Evolutionary conservation across 192 early-diverging fungal genomes (phyloP).

Genomic region (Ambispora gerdemannii): DNA sequence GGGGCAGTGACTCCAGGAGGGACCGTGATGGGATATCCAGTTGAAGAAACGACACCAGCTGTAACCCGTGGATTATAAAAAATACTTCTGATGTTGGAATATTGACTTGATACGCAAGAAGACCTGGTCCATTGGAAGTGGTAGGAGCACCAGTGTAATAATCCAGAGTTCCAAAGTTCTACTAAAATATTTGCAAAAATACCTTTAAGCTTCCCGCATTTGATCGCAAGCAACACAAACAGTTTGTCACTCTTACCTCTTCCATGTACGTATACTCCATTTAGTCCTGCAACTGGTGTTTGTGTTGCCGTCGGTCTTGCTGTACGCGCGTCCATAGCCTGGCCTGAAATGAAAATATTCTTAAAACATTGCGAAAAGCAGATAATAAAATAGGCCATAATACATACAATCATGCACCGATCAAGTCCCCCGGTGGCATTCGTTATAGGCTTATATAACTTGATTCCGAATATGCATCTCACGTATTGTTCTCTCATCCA

Average conservation of each 20-base stretch:
- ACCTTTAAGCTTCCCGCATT: constrained; percentile 18
- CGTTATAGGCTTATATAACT: not conserved
- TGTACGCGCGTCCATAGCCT: constrained; percentile 7
- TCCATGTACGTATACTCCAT: constrained; percentile 7
- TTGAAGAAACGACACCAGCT: too few species aligned
- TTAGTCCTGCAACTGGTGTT: not conserved
- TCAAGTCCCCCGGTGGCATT: not conserved
- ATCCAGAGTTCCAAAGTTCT: constrained; percentile 1
- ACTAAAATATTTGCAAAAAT: constrained; percentile 23
- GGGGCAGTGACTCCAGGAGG: too few species aligned
- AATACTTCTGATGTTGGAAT: not conserved
- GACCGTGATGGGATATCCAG: too few species aligned
- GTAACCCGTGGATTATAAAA: too few species aligned
- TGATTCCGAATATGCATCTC: constrained; percentile 20
- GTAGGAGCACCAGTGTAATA: constrained; percentile 2
- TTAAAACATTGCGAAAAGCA: constrained; percentile 3
- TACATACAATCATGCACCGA: constrained; percentile 23
- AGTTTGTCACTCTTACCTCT: constrained; percentile 13
- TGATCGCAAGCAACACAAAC: not conserved
- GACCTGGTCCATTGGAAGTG: constrained; percentile 11
- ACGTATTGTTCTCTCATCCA: constrained; percentile 24
- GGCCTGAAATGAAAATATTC: not conserved
- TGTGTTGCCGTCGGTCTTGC: not conserved
- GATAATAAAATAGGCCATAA: constrained; percentile 1
- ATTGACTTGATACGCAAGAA: constrained; percentile 6